phyloP scores from a whole-genome alignment of 2,329 filamentous ascomycete species.

The Colletotrichum filicis region DNA sequence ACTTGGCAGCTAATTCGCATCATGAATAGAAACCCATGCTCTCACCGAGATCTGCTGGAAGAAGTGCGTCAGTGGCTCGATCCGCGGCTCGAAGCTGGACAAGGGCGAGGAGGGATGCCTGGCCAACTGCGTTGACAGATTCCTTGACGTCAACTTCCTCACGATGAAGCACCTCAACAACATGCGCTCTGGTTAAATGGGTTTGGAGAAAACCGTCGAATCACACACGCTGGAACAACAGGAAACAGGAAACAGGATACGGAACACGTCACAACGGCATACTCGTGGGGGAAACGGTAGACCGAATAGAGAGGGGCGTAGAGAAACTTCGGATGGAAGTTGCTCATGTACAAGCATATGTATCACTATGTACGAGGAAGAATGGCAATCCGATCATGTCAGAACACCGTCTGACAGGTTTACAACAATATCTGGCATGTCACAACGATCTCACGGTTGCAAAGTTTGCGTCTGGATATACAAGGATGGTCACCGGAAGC shows the following conservation, averaged over 20 bases:
- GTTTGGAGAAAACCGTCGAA: neutral
- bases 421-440: neutral
- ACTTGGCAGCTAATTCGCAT: neutral
- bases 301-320: neutral
- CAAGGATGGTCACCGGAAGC: neutral
- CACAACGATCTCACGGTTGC: neutral
- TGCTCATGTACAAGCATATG: constrained; percentile 17
- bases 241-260: neutral
- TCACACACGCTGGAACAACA: neutral
- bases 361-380: constrained; percentile 7
- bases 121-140: constrained; percentile 92
- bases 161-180: constrained; percentile 87
- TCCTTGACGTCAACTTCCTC: constrained; percentile 87
- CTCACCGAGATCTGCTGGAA: constrained; percentile 87
- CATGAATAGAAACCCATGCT: constrained; percentile 60
- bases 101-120: constrained; percentile 84
- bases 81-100: constrained; percentile 80
- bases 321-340: neutral
- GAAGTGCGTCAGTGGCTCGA: constrained; percentile 85
- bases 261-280: neutral
- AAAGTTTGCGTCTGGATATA: neutral
- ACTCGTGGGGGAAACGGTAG: too few relatives aligned
- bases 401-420: too few relatives aligned
- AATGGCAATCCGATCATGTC: neutral
- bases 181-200: constrained; percentile 49